Conservation (phyloP, 345 rosid species). For the Eucalyptus curtisii region DNA sequence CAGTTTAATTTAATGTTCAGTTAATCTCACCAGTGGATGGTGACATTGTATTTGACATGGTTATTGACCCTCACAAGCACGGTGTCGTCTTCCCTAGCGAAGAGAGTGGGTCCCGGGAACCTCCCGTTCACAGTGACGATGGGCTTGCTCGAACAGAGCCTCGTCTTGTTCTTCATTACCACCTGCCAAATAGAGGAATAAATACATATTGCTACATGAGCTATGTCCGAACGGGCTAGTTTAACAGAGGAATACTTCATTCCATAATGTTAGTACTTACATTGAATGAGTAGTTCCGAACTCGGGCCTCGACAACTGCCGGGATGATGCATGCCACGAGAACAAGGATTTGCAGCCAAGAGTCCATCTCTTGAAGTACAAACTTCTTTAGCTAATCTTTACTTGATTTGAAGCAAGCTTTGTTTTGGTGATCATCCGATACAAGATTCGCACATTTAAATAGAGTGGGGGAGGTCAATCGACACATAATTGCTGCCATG, state of each 20-base stretch:
- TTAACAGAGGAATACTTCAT: background rate
- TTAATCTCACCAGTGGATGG: constrained; percentile 69
- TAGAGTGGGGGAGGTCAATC: background rate
- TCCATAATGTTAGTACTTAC: constrained; percentile 17
- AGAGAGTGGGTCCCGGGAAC: constrained; percentile 83
- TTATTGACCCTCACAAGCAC: constrained; percentile 72
- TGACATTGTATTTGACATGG: constrained; percentile 72
- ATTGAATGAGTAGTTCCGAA: constrained; percentile 67
- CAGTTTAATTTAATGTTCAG: too few species aligned
- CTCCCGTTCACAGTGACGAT: constrained; percentile 75
- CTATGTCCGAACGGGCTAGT: background rate
- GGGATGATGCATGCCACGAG: constrained; percentile 35
- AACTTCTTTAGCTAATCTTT: background rate
- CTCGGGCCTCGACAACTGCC: constrained; percentile 27
- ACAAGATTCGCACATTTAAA: background rate
- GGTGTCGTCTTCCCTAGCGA: constrained; percentile 81
- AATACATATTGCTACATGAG: background rate
- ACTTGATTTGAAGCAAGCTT: background rate
- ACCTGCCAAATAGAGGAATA: constrained; percentile 22
- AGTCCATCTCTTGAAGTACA: constrained; percentile 11
- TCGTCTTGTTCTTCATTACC: constrained; percentile 52
- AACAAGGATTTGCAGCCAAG: constrained; percentile 20
- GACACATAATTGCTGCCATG: constrained; percentile 19
- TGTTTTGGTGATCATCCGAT: background rate
- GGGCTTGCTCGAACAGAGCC: constrained; percentile 67